Evolutionary conservation across 2,329 filamentous ascomycete genomes (phyloP), one percentile per base, ranked within the genome.

Genomic region (Coniochaeta sp.): DNA sequence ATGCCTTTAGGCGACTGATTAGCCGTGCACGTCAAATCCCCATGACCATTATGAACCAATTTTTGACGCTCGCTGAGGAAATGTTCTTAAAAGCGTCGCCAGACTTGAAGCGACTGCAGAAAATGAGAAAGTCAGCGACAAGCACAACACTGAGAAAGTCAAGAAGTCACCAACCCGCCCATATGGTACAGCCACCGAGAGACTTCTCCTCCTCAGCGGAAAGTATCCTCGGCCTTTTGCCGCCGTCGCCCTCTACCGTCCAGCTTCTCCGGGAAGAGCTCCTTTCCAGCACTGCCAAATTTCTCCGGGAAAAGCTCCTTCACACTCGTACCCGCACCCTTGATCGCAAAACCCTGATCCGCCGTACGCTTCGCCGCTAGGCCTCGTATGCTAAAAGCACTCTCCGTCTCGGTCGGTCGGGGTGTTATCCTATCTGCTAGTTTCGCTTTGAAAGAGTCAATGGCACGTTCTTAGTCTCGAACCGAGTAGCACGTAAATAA

Each of bases 151-250:
- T n/a, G 28, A 31, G 28, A 52, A n/a, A 24, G 24, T 11, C 22
- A 52, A 47, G 24, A 28, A 58, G 36, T 43, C 56, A 58, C 64
- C n/a, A n/a, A n/a, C n/a, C n/a, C 60, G 55, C 60, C 61, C 38
- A 54, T 33, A 26, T 65, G 61, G 24, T 58, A 59, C 6, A 58
- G 36, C 34, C 67, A 64, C n/a, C 40, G 54, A 19, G 12, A 2
- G 11, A 58, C 17, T 9, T 28, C 7, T 6, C 54, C 36, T 57
- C n/a, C 22, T 81, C 72, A 91, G 63, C 81, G 79, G 70, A 91
- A 93, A 64, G 89, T 77, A 73, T 93, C 89, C 67, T 90, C 87
- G 0, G 89, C 89, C 68, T 79, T 86, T 66, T 88, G 84, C 64
- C 89, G 82, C 63, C 78, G 80, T 61, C 79, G 78, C 16, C 82